Base-by-base conservation (phyloP, 2,329 filamentous ascomycete genomes). In the Ploettnerulaceae sp. region DNA sequence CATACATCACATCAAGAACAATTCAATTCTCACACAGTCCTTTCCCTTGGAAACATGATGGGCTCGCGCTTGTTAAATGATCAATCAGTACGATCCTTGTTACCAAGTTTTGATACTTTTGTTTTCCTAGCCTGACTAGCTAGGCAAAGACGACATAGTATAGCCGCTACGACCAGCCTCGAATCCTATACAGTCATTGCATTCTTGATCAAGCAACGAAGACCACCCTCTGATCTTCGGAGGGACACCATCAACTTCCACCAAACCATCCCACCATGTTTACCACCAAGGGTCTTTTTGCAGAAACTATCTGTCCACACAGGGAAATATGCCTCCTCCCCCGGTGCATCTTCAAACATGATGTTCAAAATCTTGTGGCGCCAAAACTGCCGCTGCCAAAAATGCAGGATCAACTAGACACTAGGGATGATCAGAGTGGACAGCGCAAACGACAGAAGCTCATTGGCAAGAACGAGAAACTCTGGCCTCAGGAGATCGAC, bases 401-500 rank as follows among this genome's bases (percentile, higher is more conserved):
- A 46, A 7, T n/a, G n/a, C 32, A 39, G 28, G 33, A 38, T 21
- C 33, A 38, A n/a, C 4, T 45, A 15, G 11, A 11, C 29, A 17
- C 22, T 21, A 37, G 24, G 18, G 22, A 52, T 37, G 57, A 55
- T 48, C 60, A 66, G 29, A 60, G 64, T 47, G 59, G 55, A n/a
- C 60, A 57, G 40, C 51, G 61, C 41, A 67, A 67, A 47, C 60
- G 63, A 36, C 57, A 53, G 35, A 66, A 59, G 40, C 31, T 59
- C 35, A 52, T 48, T n/a, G 41, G 50, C 34, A 53, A 48, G 5
- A 43, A 48, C 7, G 39, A 36, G 15, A 26, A 34, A 7, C 29
- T 18, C 5, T 29, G 22, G 5, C 3, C 9, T 29, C 12, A 17
- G 7, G 29, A 26, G 20, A 14, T n/a, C 20, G 40, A 41, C 7